These are phyloP conservation scores for Pseudocercospora vitis DNA, from an alignment of 2,329 filamentous ascomycete genomes.

Conservation along the genomic window DNA sequence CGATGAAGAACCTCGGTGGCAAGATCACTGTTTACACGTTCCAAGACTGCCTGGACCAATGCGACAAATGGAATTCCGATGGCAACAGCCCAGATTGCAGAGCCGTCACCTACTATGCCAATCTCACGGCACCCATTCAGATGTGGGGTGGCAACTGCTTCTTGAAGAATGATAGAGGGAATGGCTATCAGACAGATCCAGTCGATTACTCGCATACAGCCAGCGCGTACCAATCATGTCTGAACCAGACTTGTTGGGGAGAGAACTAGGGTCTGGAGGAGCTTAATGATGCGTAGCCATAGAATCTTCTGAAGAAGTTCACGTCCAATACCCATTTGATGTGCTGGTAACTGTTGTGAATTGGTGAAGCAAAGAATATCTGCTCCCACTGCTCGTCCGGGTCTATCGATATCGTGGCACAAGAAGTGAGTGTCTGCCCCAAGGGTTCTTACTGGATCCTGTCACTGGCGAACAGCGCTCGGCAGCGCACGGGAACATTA, in stretches of 20 bases:
- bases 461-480: too few relatives aligned
- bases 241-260: conserved; percentile 17
- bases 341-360: conserved; percentile 29
- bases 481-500: too few relatives aligned
- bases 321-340: background rate
- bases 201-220: conserved; percentile 20
- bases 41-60: conserved; percentile 15
- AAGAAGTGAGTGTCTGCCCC: too few relatives aligned
- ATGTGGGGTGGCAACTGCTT: conserved; percentile 23
- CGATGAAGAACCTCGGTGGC: conserved; percentile 13
- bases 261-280: background rate
- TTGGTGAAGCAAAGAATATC: too few relatives aligned
- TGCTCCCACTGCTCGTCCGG: too few relatives aligned
- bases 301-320: background rate
- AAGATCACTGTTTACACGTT: conserved; percentile 20
- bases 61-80: conserved; percentile 13
- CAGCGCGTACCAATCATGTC: conserved; percentile 18
- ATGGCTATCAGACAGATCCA: conserved; percentile 9
- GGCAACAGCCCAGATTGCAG: conserved; percentile 12
- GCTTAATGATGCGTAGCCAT: background rate
- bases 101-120: conserved; percentile 22
- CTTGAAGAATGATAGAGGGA: conserved; percentile 22
- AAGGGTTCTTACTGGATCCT: too few relatives aligned
- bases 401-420: too few relatives aligned
- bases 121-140: conserved; percentile 12